Evolutionary conservation across 495 filamentous ascomycete species (phyloP).

Genomic region (Hyaloscypha bicolor): DNA sequence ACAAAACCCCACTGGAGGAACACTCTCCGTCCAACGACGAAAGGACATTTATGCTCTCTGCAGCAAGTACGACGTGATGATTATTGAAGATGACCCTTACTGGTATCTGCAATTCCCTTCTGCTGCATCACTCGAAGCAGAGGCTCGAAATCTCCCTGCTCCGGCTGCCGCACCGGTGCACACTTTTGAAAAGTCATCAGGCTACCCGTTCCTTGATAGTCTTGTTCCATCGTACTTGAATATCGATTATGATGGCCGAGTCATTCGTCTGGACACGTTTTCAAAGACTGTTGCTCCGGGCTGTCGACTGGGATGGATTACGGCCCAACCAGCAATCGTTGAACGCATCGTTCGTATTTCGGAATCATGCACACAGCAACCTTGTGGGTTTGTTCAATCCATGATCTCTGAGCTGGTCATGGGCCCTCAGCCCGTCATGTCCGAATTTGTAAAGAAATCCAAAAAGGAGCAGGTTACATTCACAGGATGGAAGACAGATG

Average conservation of each 20-base stretch:
- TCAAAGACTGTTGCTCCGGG: conserved; percentile 83
- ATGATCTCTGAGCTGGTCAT: conserved; percentile 79
- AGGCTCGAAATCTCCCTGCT: conserved; percentile 35
- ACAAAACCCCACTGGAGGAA: conserved; percentile 86
- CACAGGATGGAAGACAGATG: conserved; percentile 75
- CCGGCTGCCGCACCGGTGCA: conserved; percentile 17
- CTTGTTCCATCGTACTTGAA: conserved; percentile 75
- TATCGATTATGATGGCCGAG: conserved; percentile 81
- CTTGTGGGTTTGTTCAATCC: conserved; percentile 84
- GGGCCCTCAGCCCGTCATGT: conserved; percentile 55
- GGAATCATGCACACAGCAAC: conserved; percentile 77
- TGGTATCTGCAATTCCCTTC: conserved; percentile 93
- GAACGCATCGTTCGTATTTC: conserved; percentile 74
- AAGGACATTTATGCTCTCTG: conserved; percentile 81
- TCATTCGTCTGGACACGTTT: conserved; percentile 82
- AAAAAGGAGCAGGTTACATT: conserved; percentile 33
- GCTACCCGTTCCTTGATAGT: conserved; percentile 78
- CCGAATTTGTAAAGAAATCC: conserved; percentile 35
- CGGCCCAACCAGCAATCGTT: conserved; percentile 73
- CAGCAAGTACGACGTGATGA: conserved; percentile 84
- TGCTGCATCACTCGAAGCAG: conserved; percentile 45
- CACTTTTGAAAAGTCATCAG: conserved; percentile 59
- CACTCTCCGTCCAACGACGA: conserved; percentile 67
- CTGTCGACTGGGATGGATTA: conserved; percentile 82
- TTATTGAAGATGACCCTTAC: conserved; percentile 94